Evolutionary conservation across 202 grass and related monocot species (phyloP).

Genomic region (Schoenoplectus tabernaemontani): DNA sequence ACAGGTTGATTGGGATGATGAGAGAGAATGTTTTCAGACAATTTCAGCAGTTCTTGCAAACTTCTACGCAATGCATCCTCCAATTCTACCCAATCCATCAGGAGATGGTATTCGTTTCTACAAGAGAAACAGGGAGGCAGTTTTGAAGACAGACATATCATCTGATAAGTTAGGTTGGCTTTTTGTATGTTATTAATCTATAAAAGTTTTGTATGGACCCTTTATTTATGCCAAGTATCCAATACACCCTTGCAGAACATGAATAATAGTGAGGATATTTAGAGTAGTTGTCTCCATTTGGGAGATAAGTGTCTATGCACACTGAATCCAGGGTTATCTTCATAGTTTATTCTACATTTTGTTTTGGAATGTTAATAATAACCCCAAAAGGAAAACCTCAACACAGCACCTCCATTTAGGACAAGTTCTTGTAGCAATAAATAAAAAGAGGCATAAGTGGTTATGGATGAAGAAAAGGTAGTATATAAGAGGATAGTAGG

Average conservation of each 20-base stretch:
- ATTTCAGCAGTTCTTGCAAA: constrained; percentile 71
- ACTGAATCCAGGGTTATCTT: not conserved
- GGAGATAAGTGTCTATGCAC: not conserved
- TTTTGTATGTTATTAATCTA: not conserved
- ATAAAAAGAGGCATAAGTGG: not conserved
- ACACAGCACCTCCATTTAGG: not conserved
- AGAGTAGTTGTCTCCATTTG: not conserved
- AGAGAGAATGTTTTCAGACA: constrained; percentile 82
- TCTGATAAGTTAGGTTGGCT: not conserved
- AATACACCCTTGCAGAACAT: not conserved
- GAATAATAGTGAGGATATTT: not conserved
- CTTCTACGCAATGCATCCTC: constrained; percentile 89
- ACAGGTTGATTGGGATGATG: constrained; percentile 80
- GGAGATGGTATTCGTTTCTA: constrained; percentile 66
- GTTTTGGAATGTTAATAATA: not conserved
- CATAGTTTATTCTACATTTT: not conserved
- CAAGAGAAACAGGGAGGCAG: constrained; percentile 55
- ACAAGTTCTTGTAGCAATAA: not conserved
- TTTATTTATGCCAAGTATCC: not conserved
- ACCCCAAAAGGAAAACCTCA: not conserved
- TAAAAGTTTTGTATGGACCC: not conserved
- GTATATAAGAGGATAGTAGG: constrained; percentile 14
- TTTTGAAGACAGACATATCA: not conserved
- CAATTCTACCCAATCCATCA: constrained; percentile 87
- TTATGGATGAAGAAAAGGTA: not conserved